These are phyloP conservation scores for Dichotomocladium elegans DNA, from an alignment of 371 early-diverging fungal species.

Conservation along the genomic window DNA sequence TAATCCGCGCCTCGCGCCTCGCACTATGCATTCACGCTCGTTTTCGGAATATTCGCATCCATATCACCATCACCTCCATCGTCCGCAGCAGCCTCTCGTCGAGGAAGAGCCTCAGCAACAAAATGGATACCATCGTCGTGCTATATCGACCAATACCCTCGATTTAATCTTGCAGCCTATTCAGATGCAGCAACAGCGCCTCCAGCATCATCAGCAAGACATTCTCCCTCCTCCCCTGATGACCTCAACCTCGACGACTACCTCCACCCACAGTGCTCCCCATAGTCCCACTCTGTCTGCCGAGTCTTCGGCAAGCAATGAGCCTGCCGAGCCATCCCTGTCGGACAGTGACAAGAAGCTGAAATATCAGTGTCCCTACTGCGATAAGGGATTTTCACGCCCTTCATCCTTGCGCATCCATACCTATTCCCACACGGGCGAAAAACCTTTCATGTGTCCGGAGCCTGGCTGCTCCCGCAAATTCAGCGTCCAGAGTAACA, in stretches of 20 bases:
- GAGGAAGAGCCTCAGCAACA: slow-evolving; percentile 3
- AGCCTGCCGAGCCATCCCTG: background rate
- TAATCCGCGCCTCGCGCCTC: slow-evolving; percentile 20
- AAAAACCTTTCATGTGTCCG: slow-evolving; percentile 57
- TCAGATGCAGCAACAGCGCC: slow-evolving; percentile 1
- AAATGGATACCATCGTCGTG: slow-evolving; percentile 31
- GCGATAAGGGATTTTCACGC: slow-evolving; percentile 55
- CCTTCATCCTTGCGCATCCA: slow-evolving; percentile 59
- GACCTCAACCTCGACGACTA: slow-evolving; percentile 25
- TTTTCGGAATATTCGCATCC: slow-evolving; percentile 48
- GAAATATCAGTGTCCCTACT: slow-evolving; percentile 61
- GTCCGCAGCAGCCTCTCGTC: slow-evolving; percentile 3
- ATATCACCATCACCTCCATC: slow-evolving; percentile 17
- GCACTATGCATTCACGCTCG: slow-evolving; percentile 43
- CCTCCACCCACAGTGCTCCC: slow-evolving; percentile 14
- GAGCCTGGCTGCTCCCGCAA: slow-evolving; percentile 48
- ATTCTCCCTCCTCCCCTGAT: slow-evolving; percentile 10
- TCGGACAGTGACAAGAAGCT: background rate
- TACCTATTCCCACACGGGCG: slow-evolving; percentile 63
- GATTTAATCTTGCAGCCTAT: slow-evolving; percentile 32
- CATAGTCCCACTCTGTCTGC: slow-evolving; percentile 14
- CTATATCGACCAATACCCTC: slow-evolving; percentile 38
- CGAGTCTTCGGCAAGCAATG: slow-evolving; percentile 1
- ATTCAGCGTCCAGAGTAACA: slow-evolving; percentile 61
- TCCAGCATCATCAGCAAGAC: slow-evolving; percentile 6